Evolutionary conservation across 2,329 filamentous ascomycete genomes (phyloP), one percentile per base, ranked within the genome.

Genomic region (Onygenales sp.): DNA sequence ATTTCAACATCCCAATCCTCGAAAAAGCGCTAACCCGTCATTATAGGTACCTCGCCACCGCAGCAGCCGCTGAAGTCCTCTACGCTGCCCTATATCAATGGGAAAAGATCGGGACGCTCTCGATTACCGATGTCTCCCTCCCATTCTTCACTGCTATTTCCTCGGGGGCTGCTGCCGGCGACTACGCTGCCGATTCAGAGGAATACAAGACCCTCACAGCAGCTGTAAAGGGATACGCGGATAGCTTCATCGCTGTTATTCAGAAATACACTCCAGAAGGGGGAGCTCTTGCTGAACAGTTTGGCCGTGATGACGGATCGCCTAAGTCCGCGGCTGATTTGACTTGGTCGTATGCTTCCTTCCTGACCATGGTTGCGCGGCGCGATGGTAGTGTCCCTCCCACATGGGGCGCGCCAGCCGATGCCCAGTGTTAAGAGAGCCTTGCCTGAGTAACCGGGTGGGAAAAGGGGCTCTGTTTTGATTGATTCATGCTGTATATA

Each of bases 21-120:
- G 21, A 27, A 27, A 27, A 27, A 27, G 21, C 21, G 3, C 21
- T 27, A 27, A 27, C 21, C 21, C 21, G 21, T 27, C 21, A 27
- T 27, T 27, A 27, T 27, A 61, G 59, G 60, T 78, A 89, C 61
- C 76, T 92, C 10, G 79, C 79, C 61, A 92, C 86, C 1, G 75
- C 89, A 33, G 87, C 86, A 1, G 86, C 86, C 0, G 89, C 87
- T 2, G 88, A 93, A 69, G 84, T 87, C 64, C 78, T 94, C 2
- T 92, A 90, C 66, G 84, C 87, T 61, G 85, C 88, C 1, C 63
- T 90, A 1, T 84, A 85, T 59, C 82, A 85, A 49, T 92, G 86
- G 86, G 76, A 84, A 57, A 69, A 74, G 38, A 68, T 76, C 31
- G 83, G 82, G 1, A 83, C 76, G 5, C 77, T 94, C 61, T 78